These are phyloP conservation scores for Aureobasidium musti DNA, from an alignment of 2,329 filamentous ascomycete species.

Conservation along the genomic window DNA sequence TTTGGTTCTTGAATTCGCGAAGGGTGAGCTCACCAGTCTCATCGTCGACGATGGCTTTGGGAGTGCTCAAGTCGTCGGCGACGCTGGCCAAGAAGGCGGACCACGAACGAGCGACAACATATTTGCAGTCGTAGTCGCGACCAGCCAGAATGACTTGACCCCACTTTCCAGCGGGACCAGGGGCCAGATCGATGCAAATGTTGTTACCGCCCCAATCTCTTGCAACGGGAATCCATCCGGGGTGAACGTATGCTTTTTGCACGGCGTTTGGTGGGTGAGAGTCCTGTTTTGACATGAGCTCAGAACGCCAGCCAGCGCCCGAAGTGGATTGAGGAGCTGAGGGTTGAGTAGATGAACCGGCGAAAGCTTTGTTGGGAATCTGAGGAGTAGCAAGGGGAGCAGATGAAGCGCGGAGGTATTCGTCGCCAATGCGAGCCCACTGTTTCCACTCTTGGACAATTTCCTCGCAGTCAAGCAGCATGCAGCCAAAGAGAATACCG, in stretches of 20 bases:
- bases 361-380: slow-evolving; percentile 70
- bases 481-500: slow-evolving; percentile 87
- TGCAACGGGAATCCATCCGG: slow-evolving; percentile 92
- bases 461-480: slow-evolving; percentile 97
- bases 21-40: slow-evolving; percentile 89
- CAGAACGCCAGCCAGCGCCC: slow-evolving; percentile 68
- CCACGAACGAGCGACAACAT: slow-evolving; percentile 93
- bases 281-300: slow-evolving; percentile 79
- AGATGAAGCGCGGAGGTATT: slow-evolving; percentile 62
- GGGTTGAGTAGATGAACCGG: slow-evolving; percentile 66
- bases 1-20: slow-evolving; percentile 83
- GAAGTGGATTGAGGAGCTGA: slow-evolving; percentile 46
- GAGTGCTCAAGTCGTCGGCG: slow-evolving; percentile 86
- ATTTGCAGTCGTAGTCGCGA: slow-evolving; percentile 98
- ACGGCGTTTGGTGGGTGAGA: slow-evolving; percentile 84
- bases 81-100: slow-evolving; percentile 79
- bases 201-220: slow-evolving; percentile 99
- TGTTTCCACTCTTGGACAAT: slow-evolving; percentile 98
- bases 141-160: slow-evolving; percentile 96
- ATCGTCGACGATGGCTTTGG: slow-evolving; percentile 90
- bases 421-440: slow-evolving; percentile 90
- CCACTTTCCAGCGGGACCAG: slow-evolving; percentile 87
- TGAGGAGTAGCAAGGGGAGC: slow-evolving; percentile 60
- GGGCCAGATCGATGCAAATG: slow-evolving; percentile 87
- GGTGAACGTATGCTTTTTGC: slow-evolving; percentile 90